phyloP scores from a whole-genome alignment of 2,329 filamentous ascomycete genomes.

The Colletotrichum australisinense region DNA sequence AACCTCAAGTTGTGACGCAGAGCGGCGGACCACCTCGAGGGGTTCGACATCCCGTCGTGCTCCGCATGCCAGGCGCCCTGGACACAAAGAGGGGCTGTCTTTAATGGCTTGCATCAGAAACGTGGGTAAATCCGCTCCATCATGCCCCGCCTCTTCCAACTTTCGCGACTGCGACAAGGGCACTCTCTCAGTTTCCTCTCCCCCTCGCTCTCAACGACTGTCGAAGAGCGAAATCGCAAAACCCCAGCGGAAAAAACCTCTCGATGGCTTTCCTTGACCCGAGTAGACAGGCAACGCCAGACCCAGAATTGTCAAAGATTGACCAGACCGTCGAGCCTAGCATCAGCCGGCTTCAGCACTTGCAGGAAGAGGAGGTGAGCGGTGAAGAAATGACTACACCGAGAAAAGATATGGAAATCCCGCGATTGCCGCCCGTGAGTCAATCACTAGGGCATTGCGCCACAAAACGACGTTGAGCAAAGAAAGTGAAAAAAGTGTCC shows the following conservation, averaged over 20 bases:
- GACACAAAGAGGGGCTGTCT: conserved; percentile 14
- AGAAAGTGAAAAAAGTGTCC: neutral
- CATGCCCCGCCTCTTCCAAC: conserved; percentile 15
- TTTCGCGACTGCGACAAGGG: conserved; percentile 5
- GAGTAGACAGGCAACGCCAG: neutral
- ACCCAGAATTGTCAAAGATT: neutral
- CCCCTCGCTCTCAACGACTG: neutral
- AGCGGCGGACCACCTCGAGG: neutral
- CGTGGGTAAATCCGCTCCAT: conserved; percentile 25
- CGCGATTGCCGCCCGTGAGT: conserved; percentile 11
- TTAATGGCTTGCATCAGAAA: conserved; percentile 36
- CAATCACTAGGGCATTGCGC: neutral
- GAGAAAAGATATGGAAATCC: neutral
- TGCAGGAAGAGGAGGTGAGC: neutral
- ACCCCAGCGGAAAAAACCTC: neutral
- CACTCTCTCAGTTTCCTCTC: neutral
- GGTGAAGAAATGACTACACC: neutral
- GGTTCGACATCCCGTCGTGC: neutral
- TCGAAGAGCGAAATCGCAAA: neutral
- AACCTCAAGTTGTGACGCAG: conserved; percentile 15
- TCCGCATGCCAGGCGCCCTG: neutral
- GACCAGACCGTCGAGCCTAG: neutral
- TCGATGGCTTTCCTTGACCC: neutral
- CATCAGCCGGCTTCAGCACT: neutral
- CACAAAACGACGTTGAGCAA: neutral